Evolutionary conservation across 75 land plant species (phyloP), one percentile per base, ranked within the genome.

Genomic region (Ceratopteris richardii): DNA sequence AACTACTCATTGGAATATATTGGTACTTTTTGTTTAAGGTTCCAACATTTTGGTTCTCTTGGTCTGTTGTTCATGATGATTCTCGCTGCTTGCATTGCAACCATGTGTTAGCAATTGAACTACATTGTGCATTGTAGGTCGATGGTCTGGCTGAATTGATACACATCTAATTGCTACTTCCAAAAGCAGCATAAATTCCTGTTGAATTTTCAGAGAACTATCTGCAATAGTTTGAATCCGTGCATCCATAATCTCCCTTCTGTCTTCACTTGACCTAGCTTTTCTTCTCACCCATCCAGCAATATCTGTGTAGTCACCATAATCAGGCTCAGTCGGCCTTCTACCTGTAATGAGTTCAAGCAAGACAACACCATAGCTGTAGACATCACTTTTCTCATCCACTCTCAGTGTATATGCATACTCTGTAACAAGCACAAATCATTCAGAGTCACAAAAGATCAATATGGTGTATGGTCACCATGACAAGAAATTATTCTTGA

Each of bases 391-490:
- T 17, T 46, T 46, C 14, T 46, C 48, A 20, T 20, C 21, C 21
- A 46, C 48, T 17, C 21, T 46, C 48, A 46, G 21, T 20, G 48
- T 46, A 17, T 46, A 20, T 46, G 48, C 48, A 46, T 46, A 46
- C 21, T 46, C 48, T 46, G 48, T 14, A 46, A 14, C 21, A n/a
- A 17, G 48, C 48, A 46, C 48, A 46, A 17, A 2, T 17, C 4
- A 5, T 46, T 17, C 21, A 5, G 17, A 20, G 4, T 7, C 2
- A n/a, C 21, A 46, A 4, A 5, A 46, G 48, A 46, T n/a, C 12
- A 17, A 46, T 5, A 33, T 17, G 17, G 4, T 14, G 4, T 20
- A 5, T 5, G 1, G n/a, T 17, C 14, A 20, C 48, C 12, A 14
- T 14, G 21, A 46, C 17, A 46, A 46, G 4, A 46, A 7, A 46